These are phyloP conservation scores for Boletus sp. DNA, from an alignment of 768 basidiomycete species.

Conservation along the genomic window DNA sequence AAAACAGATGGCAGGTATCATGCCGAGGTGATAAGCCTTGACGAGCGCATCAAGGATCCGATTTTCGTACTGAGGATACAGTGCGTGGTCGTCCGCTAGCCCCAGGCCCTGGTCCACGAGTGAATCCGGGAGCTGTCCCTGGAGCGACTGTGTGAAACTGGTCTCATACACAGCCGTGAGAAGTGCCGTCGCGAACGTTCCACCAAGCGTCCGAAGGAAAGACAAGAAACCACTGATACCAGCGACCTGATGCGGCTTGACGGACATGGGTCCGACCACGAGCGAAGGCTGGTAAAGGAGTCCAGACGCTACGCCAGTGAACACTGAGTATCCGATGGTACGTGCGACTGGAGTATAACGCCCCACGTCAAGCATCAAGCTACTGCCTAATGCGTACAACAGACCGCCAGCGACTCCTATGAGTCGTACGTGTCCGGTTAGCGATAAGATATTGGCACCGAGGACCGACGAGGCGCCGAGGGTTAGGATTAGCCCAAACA, in stretches of 20 bases:
- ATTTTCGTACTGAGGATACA: constrained; percentile 34
- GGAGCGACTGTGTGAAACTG: constrained; percentile 30
- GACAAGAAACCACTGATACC: constrained; percentile 38
- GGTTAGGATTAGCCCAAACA: constrained; percentile 35
- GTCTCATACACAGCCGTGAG: constrained; percentile 35
- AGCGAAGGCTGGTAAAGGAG: constrained; percentile 36
- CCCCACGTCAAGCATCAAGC: constrained; percentile 33
- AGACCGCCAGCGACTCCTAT: constrained; percentile 31
- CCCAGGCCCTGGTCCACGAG: constrained; percentile 32
- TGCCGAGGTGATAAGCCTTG: constrained; percentile 35
- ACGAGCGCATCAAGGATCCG: constrained; percentile 33
- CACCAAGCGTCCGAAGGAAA: constrained; percentile 34
- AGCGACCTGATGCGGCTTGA: constrained; percentile 32
- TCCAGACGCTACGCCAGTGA: constrained; percentile 33
- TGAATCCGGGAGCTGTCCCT: constrained; percentile 27
- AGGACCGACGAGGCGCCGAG: constrained; percentile 35
- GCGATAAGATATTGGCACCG: constrained; percentile 34
- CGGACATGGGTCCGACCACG: constrained; percentile 36
- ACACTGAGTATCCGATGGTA: constrained; percentile 32
- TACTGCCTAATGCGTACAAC: constrained; percentile 34
- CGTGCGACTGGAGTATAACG: constrained; percentile 27
- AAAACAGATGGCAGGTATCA: constrained; percentile 34
- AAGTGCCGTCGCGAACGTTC: constrained; percentile 37
- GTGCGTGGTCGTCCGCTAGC: constrained; percentile 29
- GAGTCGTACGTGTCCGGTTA: constrained; percentile 32